Conservation (phyloP, 495 filamentous ascomycete species). For the Annulohypoxylon bovei region DNA sequence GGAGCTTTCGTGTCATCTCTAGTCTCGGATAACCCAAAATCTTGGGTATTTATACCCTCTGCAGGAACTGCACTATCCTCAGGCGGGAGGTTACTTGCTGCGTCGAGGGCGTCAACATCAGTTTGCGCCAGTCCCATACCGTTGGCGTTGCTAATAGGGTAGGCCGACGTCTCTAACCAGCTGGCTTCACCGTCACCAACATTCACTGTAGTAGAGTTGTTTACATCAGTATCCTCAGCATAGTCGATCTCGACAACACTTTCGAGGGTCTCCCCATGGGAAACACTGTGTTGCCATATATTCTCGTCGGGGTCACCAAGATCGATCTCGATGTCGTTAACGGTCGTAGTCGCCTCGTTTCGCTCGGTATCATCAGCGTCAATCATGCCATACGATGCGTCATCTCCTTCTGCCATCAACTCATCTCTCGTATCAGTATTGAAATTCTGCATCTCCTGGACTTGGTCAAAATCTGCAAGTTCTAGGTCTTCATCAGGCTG, state of each 20-base stretch:
- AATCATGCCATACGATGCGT: slow-evolving; percentile 50
- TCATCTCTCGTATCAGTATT: slow-evolving; percentile 51
- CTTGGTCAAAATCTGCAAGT: slow-evolving; percentile 57
- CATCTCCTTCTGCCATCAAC: slow-evolving; percentile 60
- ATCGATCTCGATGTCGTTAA: slow-evolving; percentile 46
- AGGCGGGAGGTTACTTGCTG: not conserved
- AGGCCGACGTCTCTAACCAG: slow-evolving; percentile 42
- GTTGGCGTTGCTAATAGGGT: slow-evolving; percentile 8
- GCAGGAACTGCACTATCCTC: not conserved
- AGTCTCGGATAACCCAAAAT: not conserved
- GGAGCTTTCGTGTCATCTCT: not conserved
- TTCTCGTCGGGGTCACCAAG: slow-evolving; percentile 38
- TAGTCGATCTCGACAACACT: slow-evolving; percentile 45
- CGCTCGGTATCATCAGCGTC: slow-evolving; percentile 53
- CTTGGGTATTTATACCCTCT: slow-evolving; percentile 12
- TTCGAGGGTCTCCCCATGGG: slow-evolving; percentile 40
- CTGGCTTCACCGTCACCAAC: slow-evolving; percentile 26
- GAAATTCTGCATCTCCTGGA: slow-evolving; percentile 41
- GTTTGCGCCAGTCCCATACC: slow-evolving; percentile 8
- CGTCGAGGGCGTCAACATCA: not conserved
- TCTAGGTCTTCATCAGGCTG: slow-evolving; percentile 71
- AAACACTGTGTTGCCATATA: slow-evolving; percentile 38
- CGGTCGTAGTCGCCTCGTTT: slow-evolving; percentile 23
- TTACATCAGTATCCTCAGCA: slow-evolving; percentile 27
- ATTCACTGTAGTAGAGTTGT: slow-evolving; percentile 24